A percentile compares a stretch with the other conserved stretches of the same genome.
Evolutionary conservation across 129 eudicot genomes (phyloP).

Genomic region (Flaveria linearis): DNA sequence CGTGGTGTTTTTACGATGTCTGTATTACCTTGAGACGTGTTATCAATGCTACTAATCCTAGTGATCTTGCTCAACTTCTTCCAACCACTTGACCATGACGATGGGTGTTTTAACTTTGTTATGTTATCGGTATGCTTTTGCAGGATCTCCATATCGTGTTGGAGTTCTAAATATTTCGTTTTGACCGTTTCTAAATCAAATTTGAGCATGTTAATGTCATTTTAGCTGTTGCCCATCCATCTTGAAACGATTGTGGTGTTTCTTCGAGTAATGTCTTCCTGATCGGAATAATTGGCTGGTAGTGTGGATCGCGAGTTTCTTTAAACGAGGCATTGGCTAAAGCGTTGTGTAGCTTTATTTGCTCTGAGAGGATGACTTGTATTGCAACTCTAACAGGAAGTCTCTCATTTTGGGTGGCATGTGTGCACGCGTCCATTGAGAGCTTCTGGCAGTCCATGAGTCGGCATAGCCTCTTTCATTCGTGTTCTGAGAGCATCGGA

Average conservation of each 20-base stretch:
- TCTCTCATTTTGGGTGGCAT: constrained; percentile 90
- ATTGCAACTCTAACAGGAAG: constrained; percentile 76
- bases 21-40: constrained; percentile 38
- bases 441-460: constrained; percentile 93
- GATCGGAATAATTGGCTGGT: constrained; percentile 59
- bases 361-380: constrained; percentile 91
- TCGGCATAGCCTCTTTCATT: constrained; percentile 73
- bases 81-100: constrained; percentile 86
- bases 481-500: constrained; percentile 82
- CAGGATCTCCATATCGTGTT: constrained; percentile 69
- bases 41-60: constrained; percentile 48
- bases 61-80: constrained; percentile 69
- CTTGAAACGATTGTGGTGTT: constrained; percentile 92
- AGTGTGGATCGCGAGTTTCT: constrained; percentile 48
- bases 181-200: constrained; percentile 80
- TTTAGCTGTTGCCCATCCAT: constrained; percentile 85
- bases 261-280: constrained; percentile 75
- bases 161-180: constrained; percentile 75
- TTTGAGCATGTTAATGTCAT: constrained; percentile 78
- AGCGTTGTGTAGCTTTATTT: constrained; percentile 70
- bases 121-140: constrained; percentile 66
- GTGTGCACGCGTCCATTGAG: constrained; percentile 82
- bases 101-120: constrained; percentile 56
- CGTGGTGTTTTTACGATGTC: constrained; percentile 60
- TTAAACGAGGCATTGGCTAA: constrained; percentile 56